A percentile compares a stretch with the other conserved stretches of the same genome.
These are phyloP conservation scores for Dipteronia sinensis DNA, from an alignment of 345 rosid species.

Conservation along the genomic window DNA sequence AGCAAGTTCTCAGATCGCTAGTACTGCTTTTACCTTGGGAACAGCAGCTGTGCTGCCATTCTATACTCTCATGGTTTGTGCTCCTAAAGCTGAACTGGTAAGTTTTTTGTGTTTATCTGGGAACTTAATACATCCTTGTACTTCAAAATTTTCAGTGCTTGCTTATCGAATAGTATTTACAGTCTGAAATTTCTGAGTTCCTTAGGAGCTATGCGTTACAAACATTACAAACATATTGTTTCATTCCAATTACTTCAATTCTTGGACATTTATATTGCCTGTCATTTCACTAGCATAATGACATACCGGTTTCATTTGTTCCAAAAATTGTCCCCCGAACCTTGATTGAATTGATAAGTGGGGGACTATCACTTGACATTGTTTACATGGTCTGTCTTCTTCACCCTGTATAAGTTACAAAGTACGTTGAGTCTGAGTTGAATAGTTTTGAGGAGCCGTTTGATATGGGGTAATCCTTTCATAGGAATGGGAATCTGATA, in stretches of 20 bases:
- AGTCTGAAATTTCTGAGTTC: no score
- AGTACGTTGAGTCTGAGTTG: neutral
- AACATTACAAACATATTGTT: neutral
- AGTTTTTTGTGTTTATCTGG: conserved; percentile 8
- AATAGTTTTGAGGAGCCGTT: neutral
- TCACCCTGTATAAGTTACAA: neutral
- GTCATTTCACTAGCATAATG: neutral
- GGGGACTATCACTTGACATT: neutral
- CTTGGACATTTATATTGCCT: neutral
- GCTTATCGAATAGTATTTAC: no score
- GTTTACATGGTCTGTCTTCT: neutral
- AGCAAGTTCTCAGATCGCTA: conserved; percentile 66
- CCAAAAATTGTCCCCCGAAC: neutral
- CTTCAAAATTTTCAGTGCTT: no score
- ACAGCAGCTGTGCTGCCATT: conserved; percentile 87
- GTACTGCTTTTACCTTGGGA: conserved; percentile 67
- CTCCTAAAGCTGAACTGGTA: conserved; percentile 85
- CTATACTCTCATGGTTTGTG: conserved; percentile 88
- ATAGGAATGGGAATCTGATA: no score
- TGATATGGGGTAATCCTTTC: no score
- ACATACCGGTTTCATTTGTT: neutral
- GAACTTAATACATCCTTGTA: no score
- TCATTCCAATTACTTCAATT: neutral
- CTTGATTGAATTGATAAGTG: neutral
- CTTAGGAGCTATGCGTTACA: neutral